Evolutionary conservation across 768 basidiomycete genomes (phyloP).

Genomic region (Xerocomellus intermedius): DNA sequence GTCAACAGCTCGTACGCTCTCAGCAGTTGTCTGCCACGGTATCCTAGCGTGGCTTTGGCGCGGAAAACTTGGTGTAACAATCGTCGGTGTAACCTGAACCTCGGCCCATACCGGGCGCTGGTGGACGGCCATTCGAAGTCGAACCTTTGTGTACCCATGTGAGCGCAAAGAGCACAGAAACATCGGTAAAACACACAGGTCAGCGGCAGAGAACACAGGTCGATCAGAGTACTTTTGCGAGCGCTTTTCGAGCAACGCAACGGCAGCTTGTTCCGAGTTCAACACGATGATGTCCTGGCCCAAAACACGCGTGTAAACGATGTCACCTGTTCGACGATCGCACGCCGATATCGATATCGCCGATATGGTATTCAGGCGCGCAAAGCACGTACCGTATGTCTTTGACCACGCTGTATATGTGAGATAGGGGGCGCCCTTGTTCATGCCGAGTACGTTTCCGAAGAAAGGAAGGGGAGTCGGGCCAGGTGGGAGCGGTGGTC

Average conservation of each 20-base stretch:
- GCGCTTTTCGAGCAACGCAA: not conserved
- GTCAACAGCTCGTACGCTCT: conserved; percentile 13
- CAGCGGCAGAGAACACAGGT: not conserved
- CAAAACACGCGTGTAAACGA: conserved; percentile 28
- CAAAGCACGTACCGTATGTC: not conserved
- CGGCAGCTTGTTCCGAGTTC: conserved; percentile 40
- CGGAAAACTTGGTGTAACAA: conserved; percentile 21
- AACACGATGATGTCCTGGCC: conserved; percentile 49
- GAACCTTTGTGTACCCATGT: not conserved
- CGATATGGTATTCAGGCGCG: not conserved
- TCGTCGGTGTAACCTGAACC: conserved; percentile 24
- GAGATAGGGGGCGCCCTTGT: not conserved
- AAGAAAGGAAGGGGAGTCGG: conserved; percentile 14
- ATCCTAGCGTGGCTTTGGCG: conserved; percentile 6
- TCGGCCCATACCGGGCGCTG: conserved; percentile 21
- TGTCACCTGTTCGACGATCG: conserved; percentile 1
- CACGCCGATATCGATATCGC: not conserved
- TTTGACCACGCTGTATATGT: not conserved
- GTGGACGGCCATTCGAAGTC: conserved; percentile 15
- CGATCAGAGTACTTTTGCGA: not conserved
- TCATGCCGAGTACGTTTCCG: conserved; percentile 2
- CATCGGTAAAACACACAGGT: no score
- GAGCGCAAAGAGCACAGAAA: no score
- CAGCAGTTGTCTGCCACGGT: conserved; percentile 15
- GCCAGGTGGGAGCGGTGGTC: conserved; percentile 18